Percentiles rank a stretch among this genome's conserved stretches.
These are phyloP conservation scores for Heritiera littoralis DNA, from an alignment of 345 rosid species.

Conservation along the genomic window DNA sequence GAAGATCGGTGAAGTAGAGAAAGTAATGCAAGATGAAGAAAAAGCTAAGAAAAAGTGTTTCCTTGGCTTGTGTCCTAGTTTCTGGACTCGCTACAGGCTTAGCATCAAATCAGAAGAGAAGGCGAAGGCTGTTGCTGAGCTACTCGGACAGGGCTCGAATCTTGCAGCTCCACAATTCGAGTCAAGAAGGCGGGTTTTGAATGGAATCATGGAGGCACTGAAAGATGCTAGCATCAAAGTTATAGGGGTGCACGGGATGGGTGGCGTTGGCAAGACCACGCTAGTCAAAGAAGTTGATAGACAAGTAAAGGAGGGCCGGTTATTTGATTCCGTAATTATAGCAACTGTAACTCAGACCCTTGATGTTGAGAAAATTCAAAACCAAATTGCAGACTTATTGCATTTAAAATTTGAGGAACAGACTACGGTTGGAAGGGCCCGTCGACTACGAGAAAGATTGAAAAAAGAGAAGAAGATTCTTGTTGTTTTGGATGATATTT, in stretches of 20 bases:
- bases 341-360: constrained; percentile 15
- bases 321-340: constrained; percentile 21
- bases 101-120: not conserved
- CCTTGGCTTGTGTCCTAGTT: constrained; percentile 3
- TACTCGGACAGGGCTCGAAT: not conserved
- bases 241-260: no score
- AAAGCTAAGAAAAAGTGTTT: constrained; percentile 4
- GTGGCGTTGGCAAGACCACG: no score
- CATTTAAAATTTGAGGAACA: not conserved
- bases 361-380: constrained; percentile 19
- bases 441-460: not conserved
- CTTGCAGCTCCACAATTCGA: not conserved
- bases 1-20: not conserved
- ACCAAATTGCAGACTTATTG: constrained; percentile 12
- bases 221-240: no score
- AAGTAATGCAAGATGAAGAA: not conserved
- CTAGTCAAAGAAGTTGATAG: constrained; percentile 7
- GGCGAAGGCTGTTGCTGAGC: not conserved
- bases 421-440: constrained; percentile 1
- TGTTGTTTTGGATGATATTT: not conserved
- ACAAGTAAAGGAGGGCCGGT: not conserved
- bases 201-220: not conserved
- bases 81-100: not conserved
- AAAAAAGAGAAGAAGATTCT: not conserved
- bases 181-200: not conserved